Evolutionary conservation across 495 filamentous ascomycete species (phyloP).

Genomic region (Xanthoparmelia taractica): DNA sequence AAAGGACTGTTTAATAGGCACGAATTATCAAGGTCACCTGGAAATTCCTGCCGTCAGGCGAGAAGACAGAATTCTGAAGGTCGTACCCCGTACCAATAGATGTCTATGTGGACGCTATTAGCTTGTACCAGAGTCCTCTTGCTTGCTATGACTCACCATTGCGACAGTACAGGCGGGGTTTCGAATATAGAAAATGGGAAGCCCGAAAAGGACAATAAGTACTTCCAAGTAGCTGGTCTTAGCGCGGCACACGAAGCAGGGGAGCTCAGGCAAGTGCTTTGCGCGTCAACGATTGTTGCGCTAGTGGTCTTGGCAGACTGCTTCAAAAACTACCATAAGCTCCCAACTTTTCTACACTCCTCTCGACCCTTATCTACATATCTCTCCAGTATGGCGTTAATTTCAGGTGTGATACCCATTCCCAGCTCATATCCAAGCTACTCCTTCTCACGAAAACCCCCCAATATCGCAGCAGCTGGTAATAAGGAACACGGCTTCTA

Average conservation of each 20-base stretch:
- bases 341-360: neutral
- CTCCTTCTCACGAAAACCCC: conserved; percentile 49
- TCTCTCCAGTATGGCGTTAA: conserved; percentile 39
- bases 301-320: conserved; percentile 9
- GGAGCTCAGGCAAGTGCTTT: conserved; percentile 9
- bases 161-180: neutral
- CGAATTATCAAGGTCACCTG: conserved; percentile 45
- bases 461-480: conserved; percentile 36
- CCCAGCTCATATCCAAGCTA: conserved; percentile 45
- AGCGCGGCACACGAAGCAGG: neutral
- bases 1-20: neutral
- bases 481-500: conserved; percentile 79
- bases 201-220: neutral
- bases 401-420: conserved; percentile 35
- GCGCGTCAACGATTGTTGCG: conserved; percentile 15
- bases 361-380: neutral
- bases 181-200: neutral
- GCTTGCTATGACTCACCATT: conserved; percentile 6
- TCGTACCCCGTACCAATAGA: conserved; percentile 99
- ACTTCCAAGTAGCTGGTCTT: neutral
- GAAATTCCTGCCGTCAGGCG: conserved; percentile 96
- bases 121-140: neutral
- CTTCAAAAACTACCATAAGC: neutral
- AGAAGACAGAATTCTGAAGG: conserved; percentile 98
- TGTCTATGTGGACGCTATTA: conserved; percentile 49